Conservation (phyloP, 176 grass and related monocot genomes). For the Carex kokanica region DNA sequence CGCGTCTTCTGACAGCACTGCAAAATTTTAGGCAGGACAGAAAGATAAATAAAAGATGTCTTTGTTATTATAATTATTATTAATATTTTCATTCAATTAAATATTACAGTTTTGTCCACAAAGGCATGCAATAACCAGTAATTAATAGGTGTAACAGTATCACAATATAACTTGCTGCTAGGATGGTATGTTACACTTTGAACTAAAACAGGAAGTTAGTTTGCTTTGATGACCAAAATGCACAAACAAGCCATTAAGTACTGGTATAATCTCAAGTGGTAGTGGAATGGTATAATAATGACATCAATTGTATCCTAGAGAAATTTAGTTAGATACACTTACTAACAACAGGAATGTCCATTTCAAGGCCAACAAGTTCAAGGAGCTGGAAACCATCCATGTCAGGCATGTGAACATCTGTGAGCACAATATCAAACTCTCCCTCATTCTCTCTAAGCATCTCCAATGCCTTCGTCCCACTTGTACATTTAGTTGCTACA, state of each 20-base stretch:
- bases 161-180: too few relatives aligned
- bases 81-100: neutral
- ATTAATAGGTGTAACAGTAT: too few relatives aligned
- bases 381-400: constrained; percentile 76
- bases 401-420: constrained; percentile 57
- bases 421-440: constrained; percentile 71
- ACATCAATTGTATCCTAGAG: neutral
- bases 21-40: neutral
- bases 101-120: neutral
- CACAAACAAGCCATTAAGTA: neutral
- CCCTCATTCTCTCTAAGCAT: constrained; percentile 44
- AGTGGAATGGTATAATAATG: neutral
- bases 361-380: constrained; percentile 48
- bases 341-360: constrained; percentile 82
- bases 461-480: constrained; percentile 37
- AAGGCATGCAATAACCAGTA: too few relatives aligned
- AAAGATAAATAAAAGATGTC: neutral
- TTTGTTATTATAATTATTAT: neutral
- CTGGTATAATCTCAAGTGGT: neutral
- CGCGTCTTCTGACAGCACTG: neutral
- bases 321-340: constrained; percentile 16
- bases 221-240: too few relatives aligned
- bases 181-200: too few relatives aligned
- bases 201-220: too few relatives aligned
- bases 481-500: constrained; percentile 40